phyloP scores from a whole-genome alignment of 805 yeast genomes.

The Candida bentonensis region DNA sequence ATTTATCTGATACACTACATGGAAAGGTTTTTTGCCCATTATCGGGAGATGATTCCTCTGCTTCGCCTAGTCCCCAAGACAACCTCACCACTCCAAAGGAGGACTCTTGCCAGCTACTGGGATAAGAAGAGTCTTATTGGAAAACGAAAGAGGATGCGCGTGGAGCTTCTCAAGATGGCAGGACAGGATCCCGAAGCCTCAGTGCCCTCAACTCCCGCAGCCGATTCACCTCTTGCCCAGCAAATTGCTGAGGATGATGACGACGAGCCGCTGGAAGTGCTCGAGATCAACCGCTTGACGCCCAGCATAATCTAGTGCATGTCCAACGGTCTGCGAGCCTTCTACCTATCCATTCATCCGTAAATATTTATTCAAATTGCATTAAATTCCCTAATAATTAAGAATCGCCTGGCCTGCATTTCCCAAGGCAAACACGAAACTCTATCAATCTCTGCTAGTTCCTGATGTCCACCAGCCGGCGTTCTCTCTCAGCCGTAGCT shows the following conservation, averaged over 20 bases:
- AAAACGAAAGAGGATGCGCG: not conserved
- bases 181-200: not conserved
- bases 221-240: not conserved
- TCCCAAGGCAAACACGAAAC: too few species aligned
- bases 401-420: too few species aligned
- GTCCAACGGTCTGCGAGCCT: too few species aligned
- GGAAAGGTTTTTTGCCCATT: not conserved
- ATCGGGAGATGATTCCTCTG: not conserved
- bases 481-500: too few species aligned
- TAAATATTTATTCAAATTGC: too few species aligned
- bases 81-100: too few species aligned
- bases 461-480: too few species aligned
- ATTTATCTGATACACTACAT: not conserved
- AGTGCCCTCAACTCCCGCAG: not conserved
- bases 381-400: too few species aligned
- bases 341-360: too few species aligned
- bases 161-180: not conserved
- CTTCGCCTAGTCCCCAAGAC: not conserved
- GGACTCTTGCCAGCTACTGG: not conserved
- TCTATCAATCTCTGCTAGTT: too few species aligned
- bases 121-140: not conserved
- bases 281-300: conserved; percentile 6
- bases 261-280: conserved; percentile 3
- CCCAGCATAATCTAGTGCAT: too few species aligned
- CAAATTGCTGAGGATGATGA: conserved; percentile 2